Evolutionary conservation across 352 stramenopile species (phyloP), one percentile per base, ranked within the genome.

Genomic region (Pythium rishiriense): DNA sequence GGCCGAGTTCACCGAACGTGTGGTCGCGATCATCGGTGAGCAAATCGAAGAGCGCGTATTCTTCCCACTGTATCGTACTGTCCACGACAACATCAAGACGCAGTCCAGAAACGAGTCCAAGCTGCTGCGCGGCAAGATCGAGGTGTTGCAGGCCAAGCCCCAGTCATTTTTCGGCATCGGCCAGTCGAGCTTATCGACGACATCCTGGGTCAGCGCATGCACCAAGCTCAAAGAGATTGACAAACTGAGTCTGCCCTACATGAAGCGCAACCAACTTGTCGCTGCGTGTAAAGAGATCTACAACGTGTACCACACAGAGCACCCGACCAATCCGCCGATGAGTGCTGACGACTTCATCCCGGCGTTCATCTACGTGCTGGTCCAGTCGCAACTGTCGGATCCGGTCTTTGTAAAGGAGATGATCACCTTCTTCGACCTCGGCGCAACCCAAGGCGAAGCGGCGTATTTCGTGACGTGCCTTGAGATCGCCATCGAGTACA

Each of bases 401-500:
- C 80, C 87, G 0, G 73, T 94, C 25, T 73, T 81, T 33, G 63
- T 94, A 11, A 92, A 91, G 53, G 85, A 94, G 59, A 64, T 96
- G 60, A 76, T 96, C 46, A 91, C 84, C 6, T 88, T 83, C 45
- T 93, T 96, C 49, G 82, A 92, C 48, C 70, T 73, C 1, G 82
- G 85, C 29, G 70, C 76, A 26, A 85, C 76, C 12, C 78, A 87
- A 22, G 87, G 87, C 55, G 87, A 96, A 64, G 85, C 85, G 28
- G 83, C 85, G 58, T 96, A 96, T 66, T 96, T 93, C 62, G 85
- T 93, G 25, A 93, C 85, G 39, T 96, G 87, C 61, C 63, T 96
- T 15, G 87, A 96, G 72, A 96, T 96, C 58, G 87, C 85, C 33
- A 69, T 96, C 50, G 87, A 96, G 71, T 96, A 95, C 76, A 90